phyloP scores from a whole-genome alignment of 108 stramenopile genomes.

The Cylindrotheca fusiformis region DNA sequence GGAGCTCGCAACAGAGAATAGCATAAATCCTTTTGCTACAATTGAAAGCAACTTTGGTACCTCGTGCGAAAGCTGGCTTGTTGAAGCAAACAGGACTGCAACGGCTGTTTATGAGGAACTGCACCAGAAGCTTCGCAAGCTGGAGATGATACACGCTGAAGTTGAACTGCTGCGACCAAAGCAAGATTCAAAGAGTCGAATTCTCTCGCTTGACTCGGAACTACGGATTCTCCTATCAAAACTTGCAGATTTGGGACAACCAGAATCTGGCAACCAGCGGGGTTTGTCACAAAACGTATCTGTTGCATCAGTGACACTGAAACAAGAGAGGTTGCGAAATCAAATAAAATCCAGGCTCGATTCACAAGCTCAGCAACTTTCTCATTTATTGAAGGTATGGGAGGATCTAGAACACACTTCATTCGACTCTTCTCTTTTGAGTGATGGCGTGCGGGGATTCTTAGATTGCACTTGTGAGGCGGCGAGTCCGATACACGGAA shows the following conservation, averaged over 20 bases:
- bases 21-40: constrained; percentile 37
- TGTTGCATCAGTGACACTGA: constrained; percentile 45
- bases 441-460: constrained; percentile 74
- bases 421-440: constrained; percentile 68
- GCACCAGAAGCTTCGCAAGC: constrained; percentile 51
- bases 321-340: constrained; percentile 79
- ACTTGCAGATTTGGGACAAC: constrained; percentile 73
- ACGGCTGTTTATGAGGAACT: constrained; percentile 38
- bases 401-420: constrained; percentile 41
- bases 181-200: constrained; percentile 77
- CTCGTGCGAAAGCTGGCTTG: constrained; percentile 69
- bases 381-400: constrained; percentile 57
- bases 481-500: constrained; percentile 63
- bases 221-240: constrained; percentile 67
- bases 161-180: constrained; percentile 67
- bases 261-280: constrained; percentile 64
- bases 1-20: constrained; percentile 5
- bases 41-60: constrained; percentile 4
- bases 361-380: constrained; percentile 60
- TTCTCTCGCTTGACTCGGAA: constrained; percentile 79
- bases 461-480: constrained; percentile 60
- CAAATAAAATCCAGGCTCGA: constrained; percentile 81
- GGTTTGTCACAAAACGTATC: constrained; percentile 69
- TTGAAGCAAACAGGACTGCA: constrained; percentile 32
- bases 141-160: constrained; percentile 70